Evolutionary conservation across 1,139 yeast genomes (phyloP), one percentile per base, ranked within the genome.

Genomic region (Scheffersomyces illinoinensis): DNA sequence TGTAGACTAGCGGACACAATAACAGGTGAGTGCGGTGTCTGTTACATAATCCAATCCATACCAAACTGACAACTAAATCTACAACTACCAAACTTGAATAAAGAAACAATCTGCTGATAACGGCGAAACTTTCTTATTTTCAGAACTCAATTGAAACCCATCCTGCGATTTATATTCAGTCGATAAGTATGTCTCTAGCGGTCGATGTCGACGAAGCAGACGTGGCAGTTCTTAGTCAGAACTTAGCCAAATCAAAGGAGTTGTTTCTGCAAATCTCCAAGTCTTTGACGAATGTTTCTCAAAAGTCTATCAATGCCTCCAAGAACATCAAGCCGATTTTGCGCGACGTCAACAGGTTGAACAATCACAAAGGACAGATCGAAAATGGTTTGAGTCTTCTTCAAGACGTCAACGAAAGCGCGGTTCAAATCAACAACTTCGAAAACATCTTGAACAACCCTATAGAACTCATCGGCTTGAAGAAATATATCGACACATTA

Each of bases 201-300:
- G 71, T 85, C 39, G 95, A 89, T 67, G 79, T 87, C 1, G 96
- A 91, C 68, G 96, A 90, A 70, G 93, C 96, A 2, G 97, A 92
- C 66, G 88, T 91, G 54, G 88, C 92, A 2, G 93, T 93, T 10
- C 79, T 93, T 52, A 90, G 90, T 59, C 96, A 90, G 68, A 89
- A 90, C 58, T 77, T 93, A 47, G 73, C 81, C 55, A 83, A 85
- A 59, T 85, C 93, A 6, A 83, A 83, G 53, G 82, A 80, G 20
- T 73, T 92, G 50, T 85, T 93, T 33, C 72, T 75, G 4, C 76
- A 83, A 55, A 87, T 93, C 58, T 79, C 86, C 19, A 72, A 76
- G 49, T 86, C 92, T 0, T 75, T 93, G 49, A 75, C 73, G 53
- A 79, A 76, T 54, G 84, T 93, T 53, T 83, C 91, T 3, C 72